Percentiles rank a stretch among this genome's conserved stretches.
Conservation (phyloP, 345 rosid genomes). For the Eucalyptus regnans region DNA sequence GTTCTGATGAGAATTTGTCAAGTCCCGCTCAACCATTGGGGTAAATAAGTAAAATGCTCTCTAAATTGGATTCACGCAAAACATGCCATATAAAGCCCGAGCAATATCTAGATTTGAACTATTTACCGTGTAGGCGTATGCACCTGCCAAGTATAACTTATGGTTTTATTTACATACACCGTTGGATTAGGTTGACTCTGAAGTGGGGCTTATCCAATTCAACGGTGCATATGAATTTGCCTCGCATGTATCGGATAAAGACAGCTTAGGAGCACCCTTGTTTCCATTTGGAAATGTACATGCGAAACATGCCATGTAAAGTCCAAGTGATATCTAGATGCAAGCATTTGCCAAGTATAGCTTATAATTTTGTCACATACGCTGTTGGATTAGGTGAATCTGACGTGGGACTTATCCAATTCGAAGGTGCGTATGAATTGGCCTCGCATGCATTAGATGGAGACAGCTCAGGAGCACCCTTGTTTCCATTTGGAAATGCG, state of each 20-base stretch:
- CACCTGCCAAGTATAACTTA: background rate
- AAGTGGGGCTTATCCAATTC: background rate
- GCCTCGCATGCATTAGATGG: background rate
- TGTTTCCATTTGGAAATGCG: background rate
- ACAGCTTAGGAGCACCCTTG: background rate
- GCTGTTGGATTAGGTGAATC: background rate
- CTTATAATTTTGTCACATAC: background rate
- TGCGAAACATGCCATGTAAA: background rate
- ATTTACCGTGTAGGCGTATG: too few relatives aligned
- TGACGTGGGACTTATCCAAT: background rate
- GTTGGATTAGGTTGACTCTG: background rate
- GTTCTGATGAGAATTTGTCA: too few relatives aligned
- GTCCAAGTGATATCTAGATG: background rate
- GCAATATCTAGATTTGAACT: too few relatives aligned
- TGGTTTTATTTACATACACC: background rate
- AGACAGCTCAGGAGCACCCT: background rate
- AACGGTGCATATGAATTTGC: background rate
- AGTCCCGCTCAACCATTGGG: background rate
- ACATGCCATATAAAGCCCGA: too few relatives aligned
- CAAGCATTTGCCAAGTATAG: background rate
- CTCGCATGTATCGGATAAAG: background rate
- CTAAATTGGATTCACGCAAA: background rate
- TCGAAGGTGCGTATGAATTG: background rate
- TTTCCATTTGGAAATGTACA: background rate
- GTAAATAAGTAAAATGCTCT: background rate